Evolutionary conservation across 768 basidiomycete species (phyloP), one percentile per base, ranked within the genome.

Genomic region (Leucosporidium scottii): DNA sequence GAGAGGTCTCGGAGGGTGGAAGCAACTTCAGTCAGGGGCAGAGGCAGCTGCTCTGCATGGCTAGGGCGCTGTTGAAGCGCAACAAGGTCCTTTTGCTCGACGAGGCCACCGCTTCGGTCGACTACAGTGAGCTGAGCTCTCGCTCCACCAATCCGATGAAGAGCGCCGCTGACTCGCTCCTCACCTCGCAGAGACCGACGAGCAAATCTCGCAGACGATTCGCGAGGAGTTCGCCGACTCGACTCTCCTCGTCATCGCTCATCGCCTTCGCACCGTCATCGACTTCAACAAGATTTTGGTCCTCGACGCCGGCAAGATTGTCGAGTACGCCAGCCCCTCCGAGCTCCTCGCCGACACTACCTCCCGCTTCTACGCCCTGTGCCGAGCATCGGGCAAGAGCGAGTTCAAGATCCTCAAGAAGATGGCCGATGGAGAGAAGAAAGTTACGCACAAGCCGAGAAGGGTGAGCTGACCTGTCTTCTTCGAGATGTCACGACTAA

Each of bases 1-100:
- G 65, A 0, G 62, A 68, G 50, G 71, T 72, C 0, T 67, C 67
- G 1, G 71, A 72, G 44, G 71, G 71, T 25, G 69, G 71, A 3
- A 25, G 85, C 36, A 94, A 96, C 79, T 93, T 96, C 78, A 93
- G 90, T 1, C 90, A 92, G 67, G 93, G 93, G 15, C 92, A 97
- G 76, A 78, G 91, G 15, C 93, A 97, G 61, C 74, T 82, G 3
- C 69, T 81, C 1, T 76, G 75, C 62, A 70, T 77, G 62, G 77
- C 77, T 15, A 61, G 76, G 4, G 77, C 75, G 3, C 67, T 77
- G 5, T 65, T 77, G 39, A 68, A 70, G 28, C 55, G 71, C 13
- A 67, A 66, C 50, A 64, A 68, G n/a, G 59, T 71, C 39, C 56
- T 74, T 27, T 50, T 71, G 2, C 61, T 70, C 51, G 68, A 71